phyloP scores from a whole-genome alignment of 1,284 basidiomycete genomes.

The Xerocomus cyaneibrunnescens region DNA sequence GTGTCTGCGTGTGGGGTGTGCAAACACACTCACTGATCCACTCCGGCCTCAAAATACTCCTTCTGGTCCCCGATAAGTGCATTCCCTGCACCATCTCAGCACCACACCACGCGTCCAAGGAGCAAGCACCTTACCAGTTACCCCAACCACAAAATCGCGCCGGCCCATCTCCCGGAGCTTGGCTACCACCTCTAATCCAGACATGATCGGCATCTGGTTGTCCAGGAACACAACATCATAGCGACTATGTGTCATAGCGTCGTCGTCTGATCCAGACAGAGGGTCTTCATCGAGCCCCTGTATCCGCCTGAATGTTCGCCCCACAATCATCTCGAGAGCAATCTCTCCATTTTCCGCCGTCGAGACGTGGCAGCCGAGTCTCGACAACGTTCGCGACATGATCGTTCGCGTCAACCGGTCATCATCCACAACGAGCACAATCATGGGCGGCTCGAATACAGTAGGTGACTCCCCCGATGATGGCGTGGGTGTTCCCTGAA shows the following conservation, averaged over 20 bases:
- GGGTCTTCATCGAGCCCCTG: background rate
- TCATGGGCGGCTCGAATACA: slow-evolving; percentile 46
- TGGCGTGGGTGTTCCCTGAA: slow-evolving; percentile 20
- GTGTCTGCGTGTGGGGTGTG: background rate
- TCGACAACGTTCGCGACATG: slow-evolving; percentile 78
- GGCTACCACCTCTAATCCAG: slow-evolving; percentile 70
- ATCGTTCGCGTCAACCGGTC: slow-evolving; percentile 77
- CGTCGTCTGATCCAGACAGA: background rate
- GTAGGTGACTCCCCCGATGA: slow-evolving; percentile 27
- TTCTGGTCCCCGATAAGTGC: slow-evolving; percentile 66
- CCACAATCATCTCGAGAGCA: slow-evolving; percentile 74
- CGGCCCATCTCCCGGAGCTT: slow-evolving; percentile 67
- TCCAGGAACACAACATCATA: slow-evolving; percentile 82
- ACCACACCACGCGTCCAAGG: background rate
- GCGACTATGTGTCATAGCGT: background rate
- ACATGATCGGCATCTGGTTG: slow-evolving; percentile 86
- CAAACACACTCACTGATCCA: slow-evolving; percentile 59
- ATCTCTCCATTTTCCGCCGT: slow-evolving; percentile 88
- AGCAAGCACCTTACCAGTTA: slow-evolving; percentile 52
- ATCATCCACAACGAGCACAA: slow-evolving; percentile 76
- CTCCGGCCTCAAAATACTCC: slow-evolving; percentile 77
- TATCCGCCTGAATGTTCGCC: slow-evolving; percentile 18
- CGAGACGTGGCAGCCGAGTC: slow-evolving; percentile 75
- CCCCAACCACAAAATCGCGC: slow-evolving; percentile 75
- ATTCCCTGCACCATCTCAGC: slow-evolving; percentile 49